These are phyloP conservation scores for Stephanodiscus minutulus DNA, from an alignment of 108 stramenopile genomes.

Conservation along the genomic window DNA sequence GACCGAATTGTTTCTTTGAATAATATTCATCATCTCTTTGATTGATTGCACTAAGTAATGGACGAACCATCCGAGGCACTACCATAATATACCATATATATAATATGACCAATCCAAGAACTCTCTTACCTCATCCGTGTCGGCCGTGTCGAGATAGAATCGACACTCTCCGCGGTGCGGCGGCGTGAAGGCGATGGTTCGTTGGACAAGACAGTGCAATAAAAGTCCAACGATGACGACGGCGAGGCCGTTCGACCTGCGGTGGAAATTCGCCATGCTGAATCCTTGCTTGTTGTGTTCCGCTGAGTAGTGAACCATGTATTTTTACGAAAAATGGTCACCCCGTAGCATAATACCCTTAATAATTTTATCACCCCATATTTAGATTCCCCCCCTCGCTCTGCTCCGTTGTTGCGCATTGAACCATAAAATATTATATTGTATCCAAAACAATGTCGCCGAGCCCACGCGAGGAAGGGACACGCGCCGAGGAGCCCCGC, in stretches of 20 bases:
- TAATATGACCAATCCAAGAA: not conserved
- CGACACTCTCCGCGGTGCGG: conserved; percentile 51
- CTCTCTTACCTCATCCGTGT: conserved; percentile 16
- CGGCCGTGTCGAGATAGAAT: conserved; percentile 74
- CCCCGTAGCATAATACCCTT: no score
- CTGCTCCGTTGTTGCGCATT: no score
- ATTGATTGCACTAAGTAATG: no score
- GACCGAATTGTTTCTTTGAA: no score
- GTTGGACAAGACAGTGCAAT: not conserved
- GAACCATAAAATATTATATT: not conserved
- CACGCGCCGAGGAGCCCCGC: not conserved
- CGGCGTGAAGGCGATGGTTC: conserved; percentile 23
- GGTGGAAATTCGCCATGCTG: not conserved
- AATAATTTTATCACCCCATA: no score
- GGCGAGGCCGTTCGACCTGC: not conserved
- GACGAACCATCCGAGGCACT: no score
- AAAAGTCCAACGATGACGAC: not conserved
- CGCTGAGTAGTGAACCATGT: no score
- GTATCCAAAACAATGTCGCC: not conserved
- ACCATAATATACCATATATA: no score
- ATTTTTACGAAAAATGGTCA: no score
- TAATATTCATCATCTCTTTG: no score
- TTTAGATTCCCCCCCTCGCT: no score
- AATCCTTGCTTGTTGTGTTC: no score
- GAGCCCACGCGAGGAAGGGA: not conserved